phyloP scores from a whole-genome alignment of 805 yeast genomes.

The Tetrapisispora arboricola region DNA sequence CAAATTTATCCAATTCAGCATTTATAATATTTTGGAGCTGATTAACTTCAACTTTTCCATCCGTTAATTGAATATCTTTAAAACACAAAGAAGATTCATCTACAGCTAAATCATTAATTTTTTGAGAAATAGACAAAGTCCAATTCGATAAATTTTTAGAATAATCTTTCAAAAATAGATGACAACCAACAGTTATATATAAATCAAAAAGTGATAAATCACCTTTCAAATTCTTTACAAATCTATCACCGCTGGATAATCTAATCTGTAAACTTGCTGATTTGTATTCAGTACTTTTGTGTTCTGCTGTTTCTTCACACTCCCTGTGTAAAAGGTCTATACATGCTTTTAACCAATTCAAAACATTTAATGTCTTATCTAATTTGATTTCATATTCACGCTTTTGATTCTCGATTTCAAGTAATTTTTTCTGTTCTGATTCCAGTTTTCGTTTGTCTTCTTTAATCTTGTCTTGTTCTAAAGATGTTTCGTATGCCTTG shows the following conservation, averaged over 20 bases:
- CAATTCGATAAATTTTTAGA: slow-evolving; percentile 70
- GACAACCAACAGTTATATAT: slow-evolving; percentile 20
- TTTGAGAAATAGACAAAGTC: slow-evolving; percentile 41
- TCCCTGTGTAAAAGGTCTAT: not conserved
- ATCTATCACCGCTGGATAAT: slow-evolving; percentile 23
- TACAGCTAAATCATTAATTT: slow-evolving; percentile 9
- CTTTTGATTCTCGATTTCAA: slow-evolving; percentile 3
- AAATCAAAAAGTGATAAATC: slow-evolving; percentile 15
- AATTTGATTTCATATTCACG: slow-evolving; percentile 10
- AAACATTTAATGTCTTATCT: slow-evolving; percentile 10
- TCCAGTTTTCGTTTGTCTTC: slow-evolving; percentile 34
- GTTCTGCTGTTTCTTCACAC: not conserved
- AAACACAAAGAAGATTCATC: slow-evolving; percentile 17
- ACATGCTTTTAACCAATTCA: slow-evolving; percentile 20
- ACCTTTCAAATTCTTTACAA: slow-evolving; percentile 17
- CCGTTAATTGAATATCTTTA: slow-evolving; percentile 7
- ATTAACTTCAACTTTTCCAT: slow-evolving; percentile 7
- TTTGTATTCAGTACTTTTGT: not conserved
- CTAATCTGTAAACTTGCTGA: slow-evolving; percentile 25
- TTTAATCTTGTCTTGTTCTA: slow-evolving; percentile 46
- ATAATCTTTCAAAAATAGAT: slow-evolving; percentile 23
- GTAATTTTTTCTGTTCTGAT: slow-evolving; percentile 8
- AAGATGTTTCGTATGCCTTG: slow-evolving; percentile 50
- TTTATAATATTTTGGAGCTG: slow-evolving; percentile 7
- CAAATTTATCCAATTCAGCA: slow-evolving; percentile 11